Evolutionary conservation across 1,284 basidiomycete genomes (phyloP).

Genomic region (Sutorius eximius): DNA sequence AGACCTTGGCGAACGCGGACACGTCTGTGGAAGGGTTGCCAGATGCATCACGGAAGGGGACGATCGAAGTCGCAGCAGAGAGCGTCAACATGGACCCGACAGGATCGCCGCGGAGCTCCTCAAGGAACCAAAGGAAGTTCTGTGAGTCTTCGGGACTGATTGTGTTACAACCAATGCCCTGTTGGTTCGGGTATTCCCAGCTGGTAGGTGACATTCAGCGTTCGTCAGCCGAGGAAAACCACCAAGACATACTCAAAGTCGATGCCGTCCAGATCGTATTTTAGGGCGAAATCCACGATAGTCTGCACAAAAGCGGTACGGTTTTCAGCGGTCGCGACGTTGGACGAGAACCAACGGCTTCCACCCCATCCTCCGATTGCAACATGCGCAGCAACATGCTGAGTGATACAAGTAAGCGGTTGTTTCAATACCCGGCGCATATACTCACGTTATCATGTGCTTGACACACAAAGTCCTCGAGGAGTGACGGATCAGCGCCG

Average conservation of each 20-base stretch:
- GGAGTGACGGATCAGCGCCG: conserved; percentile 38
- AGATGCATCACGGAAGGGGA: conserved; percentile 52
- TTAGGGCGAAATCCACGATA: conserved; percentile 54
- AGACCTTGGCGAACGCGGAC: conserved; percentile 36
- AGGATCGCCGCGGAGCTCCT: conserved; percentile 45
- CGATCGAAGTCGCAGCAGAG: conserved; percentile 56
- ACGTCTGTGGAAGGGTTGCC: conserved; percentile 58
- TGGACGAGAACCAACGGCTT: conserved; percentile 66
- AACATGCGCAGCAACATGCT: conserved; percentile 69
- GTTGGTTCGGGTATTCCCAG: conserved; percentile 54
- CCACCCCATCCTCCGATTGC: conserved; percentile 86
- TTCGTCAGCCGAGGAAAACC: background rate
- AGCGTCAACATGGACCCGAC: conserved; percentile 48
- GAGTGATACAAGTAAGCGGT: background rate
- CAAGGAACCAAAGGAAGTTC: conserved; percentile 47
- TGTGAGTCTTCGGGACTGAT: conserved; percentile 45
- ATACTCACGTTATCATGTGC: conserved; percentile 47
- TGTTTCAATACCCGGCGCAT: background rate
- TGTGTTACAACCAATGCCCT: conserved; percentile 47
- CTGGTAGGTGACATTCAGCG: conserved; percentile 16
- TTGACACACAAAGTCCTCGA: conserved; percentile 51
- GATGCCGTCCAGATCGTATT: conserved; percentile 44
- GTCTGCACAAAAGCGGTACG: conserved; percentile 70
- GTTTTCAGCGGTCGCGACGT: conserved; percentile 58
- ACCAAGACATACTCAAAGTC: conserved; percentile 24